These are phyloP conservation scores for Diaporthe sp. DNA, from an alignment of 2,329 filamentous ascomycete genomes.

Conservation along the genomic window DNA sequence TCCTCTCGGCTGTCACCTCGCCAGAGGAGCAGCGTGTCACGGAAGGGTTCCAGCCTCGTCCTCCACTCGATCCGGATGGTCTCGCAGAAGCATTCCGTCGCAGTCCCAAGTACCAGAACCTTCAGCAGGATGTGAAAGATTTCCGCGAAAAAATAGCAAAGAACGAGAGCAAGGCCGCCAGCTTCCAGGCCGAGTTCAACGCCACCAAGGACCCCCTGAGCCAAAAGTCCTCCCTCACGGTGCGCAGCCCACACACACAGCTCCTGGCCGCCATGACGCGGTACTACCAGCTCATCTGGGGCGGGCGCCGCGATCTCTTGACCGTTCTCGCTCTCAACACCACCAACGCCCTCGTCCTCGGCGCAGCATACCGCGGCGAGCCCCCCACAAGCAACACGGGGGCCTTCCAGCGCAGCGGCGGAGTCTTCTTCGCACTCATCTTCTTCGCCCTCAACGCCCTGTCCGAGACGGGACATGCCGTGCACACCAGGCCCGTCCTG, in stretches of 20 bases:
- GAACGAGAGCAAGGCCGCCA: neutral
- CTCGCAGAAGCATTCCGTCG: neutral
- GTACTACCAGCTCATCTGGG: slow-evolving; percentile 8
- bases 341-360: neutral
- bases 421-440: slow-evolving; percentile 9
- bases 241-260: neutral
- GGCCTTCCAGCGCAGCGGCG: slow-evolving; percentile 7
- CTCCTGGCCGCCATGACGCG: neutral
- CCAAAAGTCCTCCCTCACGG: neutral
- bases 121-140: neutral
- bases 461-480: neutral
- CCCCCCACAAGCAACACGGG: neutral
- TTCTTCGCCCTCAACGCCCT: slow-evolving; percentile 9
- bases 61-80: slow-evolving; percentile 6
- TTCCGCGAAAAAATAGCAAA: neutral
- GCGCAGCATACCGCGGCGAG: neutral
- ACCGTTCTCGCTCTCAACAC: neutral
- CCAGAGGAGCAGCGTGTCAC: neutral
- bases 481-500: neutral
- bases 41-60: neutral
- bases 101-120: neutral
- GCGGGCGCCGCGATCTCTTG: neutral
- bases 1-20: neutral
- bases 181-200: neutral
- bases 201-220: neutral